Percentiles rank a stretch among this genome's conserved stretches.
phyloP scores from a whole-genome alignment of 805 yeast genomes.

The Lipomyces japonicus region DNA sequence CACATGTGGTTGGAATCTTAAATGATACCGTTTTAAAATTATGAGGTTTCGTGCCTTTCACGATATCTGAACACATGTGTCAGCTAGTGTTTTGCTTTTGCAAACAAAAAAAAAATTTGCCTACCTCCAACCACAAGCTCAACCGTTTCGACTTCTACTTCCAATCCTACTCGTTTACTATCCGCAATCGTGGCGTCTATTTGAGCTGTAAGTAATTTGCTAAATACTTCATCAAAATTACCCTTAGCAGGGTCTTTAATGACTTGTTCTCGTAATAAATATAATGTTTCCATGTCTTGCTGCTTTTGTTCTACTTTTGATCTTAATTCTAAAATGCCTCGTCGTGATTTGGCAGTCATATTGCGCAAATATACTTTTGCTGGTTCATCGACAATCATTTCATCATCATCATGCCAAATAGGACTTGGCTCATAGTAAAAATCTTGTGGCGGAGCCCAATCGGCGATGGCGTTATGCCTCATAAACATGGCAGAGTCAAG shows the following conservation, averaged over 20 bases:
- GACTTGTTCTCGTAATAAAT: conserved; percentile 35
- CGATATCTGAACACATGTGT: conserved; percentile 54
- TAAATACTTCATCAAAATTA: conserved; percentile 49
- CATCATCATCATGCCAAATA: conserved; percentile 96
- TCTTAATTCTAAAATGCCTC: conserved; percentile 33
- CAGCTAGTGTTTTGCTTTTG: no score
- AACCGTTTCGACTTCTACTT: conserved; percentile 87
- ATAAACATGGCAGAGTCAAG: conserved; percentile 87
- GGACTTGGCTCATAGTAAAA: conserved; percentile 81
- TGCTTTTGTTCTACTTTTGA: conserved; percentile 34
- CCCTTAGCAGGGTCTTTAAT: conserved; percentile 50
- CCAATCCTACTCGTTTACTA: conserved; percentile 64
- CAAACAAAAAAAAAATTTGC: no score
- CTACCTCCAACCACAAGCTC: conserved; percentile 76
- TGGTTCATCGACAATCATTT: conserved; percentile 50
- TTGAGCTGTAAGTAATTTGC: conserved; percentile 50
- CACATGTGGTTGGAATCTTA: conserved; percentile 31
- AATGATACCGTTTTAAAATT: conserved; percentile 31
- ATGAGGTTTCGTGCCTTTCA: conserved; percentile 43
- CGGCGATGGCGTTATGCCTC: conserved; percentile 65
- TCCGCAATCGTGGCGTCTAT: conserved; percentile 70
- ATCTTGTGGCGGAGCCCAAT: conserved; percentile 85
- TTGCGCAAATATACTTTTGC: conserved; percentile 39
- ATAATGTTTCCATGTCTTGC: conserved; percentile 30
- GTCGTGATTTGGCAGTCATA: conserved; percentile 36